Conservation (phyloP, 2,329 filamentous ascomycete species). For the Hymenoscyphus salicellus region DNA sequence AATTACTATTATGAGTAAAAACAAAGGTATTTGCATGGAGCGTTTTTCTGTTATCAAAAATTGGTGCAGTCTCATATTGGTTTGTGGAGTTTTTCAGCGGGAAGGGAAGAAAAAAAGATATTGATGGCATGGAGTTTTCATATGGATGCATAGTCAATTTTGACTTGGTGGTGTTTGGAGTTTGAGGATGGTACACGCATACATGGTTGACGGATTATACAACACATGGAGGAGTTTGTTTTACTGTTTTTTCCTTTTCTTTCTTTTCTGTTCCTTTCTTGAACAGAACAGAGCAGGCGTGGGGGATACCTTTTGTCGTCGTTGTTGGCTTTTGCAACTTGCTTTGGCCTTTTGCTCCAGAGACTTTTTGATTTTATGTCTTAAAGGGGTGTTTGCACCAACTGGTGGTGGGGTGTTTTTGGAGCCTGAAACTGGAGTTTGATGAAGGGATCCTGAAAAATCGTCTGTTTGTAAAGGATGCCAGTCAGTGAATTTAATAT, state of each 20-base stretch:
- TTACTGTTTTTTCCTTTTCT: not conserved
- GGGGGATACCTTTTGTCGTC: not conserved
- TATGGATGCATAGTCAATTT: not conserved
- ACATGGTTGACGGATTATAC: not conserved
- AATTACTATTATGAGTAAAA: not conserved
- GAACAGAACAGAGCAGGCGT: not conserved
- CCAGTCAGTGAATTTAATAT: conserved; percentile 1
- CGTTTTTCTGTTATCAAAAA: not conserved
- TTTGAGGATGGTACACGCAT: not conserved
- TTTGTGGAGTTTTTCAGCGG: not conserved
- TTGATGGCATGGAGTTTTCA: conserved; percentile 2
- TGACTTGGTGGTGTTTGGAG: conserved; percentile 12
- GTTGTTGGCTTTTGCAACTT: not conserved
- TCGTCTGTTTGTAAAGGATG: not conserved
- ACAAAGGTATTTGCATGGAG: not conserved
- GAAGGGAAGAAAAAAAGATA: not conserved
- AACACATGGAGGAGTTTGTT: not conserved
- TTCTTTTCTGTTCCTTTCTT: not conserved
- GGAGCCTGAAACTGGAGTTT: not conserved
- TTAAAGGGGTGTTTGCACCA: not conserved
- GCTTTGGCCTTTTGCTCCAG: not conserved
- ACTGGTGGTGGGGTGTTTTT: not conserved
- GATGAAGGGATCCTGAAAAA: not conserved
- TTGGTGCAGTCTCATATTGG: not conserved
- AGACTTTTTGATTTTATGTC: not conserved